phyloP scores from a whole-genome alignment of 352 stramenopile species.

The Phytophthora hybrid region DNA sequence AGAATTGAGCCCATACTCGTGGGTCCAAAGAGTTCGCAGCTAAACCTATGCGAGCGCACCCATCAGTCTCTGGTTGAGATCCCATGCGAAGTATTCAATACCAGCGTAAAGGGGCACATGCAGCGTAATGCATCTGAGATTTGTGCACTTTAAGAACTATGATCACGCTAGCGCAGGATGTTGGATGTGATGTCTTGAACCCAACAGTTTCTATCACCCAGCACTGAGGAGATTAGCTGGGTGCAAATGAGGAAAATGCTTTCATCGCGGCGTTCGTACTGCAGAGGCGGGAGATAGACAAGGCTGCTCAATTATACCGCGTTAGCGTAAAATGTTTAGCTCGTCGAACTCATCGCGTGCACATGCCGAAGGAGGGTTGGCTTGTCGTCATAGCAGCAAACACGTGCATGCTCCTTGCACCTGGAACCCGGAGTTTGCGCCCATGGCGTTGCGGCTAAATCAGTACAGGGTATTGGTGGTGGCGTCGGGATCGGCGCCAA shows the following conservation, averaged over 20 bases:
- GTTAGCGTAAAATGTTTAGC: conserved; percentile 16
- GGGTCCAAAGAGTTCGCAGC: too few relatives aligned
- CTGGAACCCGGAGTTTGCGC: conserved; percentile 11
- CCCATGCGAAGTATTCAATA: conserved; percentile 8
- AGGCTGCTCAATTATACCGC: conserved; percentile 1
- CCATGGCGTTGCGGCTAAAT: background rate
- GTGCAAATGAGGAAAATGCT: background rate
- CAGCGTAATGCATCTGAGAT: background rate
- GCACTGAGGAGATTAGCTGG: conserved; percentile 1
- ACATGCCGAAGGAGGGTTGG: background rate
- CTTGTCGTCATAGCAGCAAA: background rate
- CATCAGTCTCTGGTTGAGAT: too few relatives aligned
- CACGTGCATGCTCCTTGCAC: conserved; percentile 2
- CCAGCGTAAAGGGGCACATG: conserved; percentile 12
- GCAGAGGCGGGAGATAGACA: background rate
- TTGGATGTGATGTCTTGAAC: background rate
- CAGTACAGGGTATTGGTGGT: too few relatives aligned
- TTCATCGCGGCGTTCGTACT: background rate
- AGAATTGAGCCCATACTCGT: too few relatives aligned
- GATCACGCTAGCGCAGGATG: background rate
- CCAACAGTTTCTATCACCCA: background rate
- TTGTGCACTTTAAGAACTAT: background rate
- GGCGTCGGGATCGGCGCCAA: too few relatives aligned
- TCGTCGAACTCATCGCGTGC: background rate
- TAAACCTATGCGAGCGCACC: too few relatives aligned